These are phyloP conservation scores for Candida lessepsii DNA, from an alignment of 805 yeast genomes.

Conservation along the genomic window DNA sequence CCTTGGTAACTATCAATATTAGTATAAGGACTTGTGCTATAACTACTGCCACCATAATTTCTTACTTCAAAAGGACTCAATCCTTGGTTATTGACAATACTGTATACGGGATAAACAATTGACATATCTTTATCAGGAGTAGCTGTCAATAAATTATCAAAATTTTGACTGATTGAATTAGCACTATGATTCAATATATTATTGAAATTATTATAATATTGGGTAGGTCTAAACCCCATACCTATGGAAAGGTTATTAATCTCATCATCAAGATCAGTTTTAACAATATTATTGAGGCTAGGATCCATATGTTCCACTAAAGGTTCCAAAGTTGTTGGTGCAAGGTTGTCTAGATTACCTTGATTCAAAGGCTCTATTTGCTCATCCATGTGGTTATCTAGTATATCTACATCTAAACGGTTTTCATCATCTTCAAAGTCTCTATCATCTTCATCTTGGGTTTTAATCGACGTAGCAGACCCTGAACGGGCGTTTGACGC, in stretches of 20 bases:
- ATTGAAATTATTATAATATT: constrained; percentile 10
- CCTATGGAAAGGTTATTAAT: constrained; percentile 10
- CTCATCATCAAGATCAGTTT: constrained; percentile 13
- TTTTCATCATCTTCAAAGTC: constrained; percentile 1
- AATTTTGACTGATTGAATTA: constrained; percentile 25
- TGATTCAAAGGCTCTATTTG: too few species aligned
- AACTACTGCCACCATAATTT: constrained; percentile 1
- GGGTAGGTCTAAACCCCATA: constrained; percentile 3
- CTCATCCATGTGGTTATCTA: too few species aligned
- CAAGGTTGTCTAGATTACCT: too few species aligned
- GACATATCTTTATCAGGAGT: constrained; percentile 23
- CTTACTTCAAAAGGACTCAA: constrained; percentile 12
- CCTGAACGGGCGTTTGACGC: neutral
- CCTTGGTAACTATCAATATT: neutral
- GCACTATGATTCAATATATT: constrained; percentile 13
- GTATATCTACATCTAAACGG: neutral
- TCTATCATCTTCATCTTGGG: neutral
- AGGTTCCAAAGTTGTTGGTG: too few species aligned
- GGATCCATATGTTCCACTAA: neutral
- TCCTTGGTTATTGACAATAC: constrained; percentile 19
- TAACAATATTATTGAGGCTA: neutral
- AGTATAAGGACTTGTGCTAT: neutral
- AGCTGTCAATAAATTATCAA: constrained; percentile 30
- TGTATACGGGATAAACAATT: constrained; percentile 40
- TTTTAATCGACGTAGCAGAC: neutral